Percentiles rank a stretch among this genome's conserved stretches.
Evolutionary conservation across 2,329 filamentous ascomycete species (phyloP).

Genomic region (Epichloe amarillans): DNA sequence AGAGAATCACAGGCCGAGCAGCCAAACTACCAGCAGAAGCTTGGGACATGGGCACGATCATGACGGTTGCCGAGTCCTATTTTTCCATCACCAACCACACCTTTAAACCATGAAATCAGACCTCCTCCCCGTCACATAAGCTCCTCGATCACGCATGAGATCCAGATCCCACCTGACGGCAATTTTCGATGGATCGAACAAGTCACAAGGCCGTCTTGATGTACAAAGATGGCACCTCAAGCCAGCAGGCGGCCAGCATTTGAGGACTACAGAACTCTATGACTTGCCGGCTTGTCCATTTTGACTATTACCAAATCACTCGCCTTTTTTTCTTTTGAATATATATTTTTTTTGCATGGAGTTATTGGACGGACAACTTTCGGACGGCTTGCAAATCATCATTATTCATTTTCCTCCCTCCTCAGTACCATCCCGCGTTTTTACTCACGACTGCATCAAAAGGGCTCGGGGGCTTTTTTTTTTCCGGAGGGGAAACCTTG

Average conservation of each 20-base stretch:
- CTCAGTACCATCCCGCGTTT: background rate
- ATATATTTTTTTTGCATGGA: background rate
- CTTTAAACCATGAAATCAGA: background rate
- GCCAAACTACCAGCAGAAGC: background rate
- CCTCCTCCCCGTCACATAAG: background rate
- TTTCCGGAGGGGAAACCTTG: background rate
- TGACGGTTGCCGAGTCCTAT: background rate
- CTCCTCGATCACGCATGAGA: background rate
- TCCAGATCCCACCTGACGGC: background rate
- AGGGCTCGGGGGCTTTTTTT: background rate
- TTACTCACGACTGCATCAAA: constrained; percentile 3
- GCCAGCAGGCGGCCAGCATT: background rate
- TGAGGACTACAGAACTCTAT: background rate
- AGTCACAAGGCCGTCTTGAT: background rate
- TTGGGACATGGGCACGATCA: background rate
- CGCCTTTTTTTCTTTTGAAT: background rate
- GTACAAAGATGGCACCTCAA: background rate
- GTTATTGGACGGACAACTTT: background rate
- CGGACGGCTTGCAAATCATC: background rate
- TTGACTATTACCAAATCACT: background rate
- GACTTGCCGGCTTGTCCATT: background rate
- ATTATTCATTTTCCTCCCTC: background rate
- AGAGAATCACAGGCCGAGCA: constrained; percentile 9
- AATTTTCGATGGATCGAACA: background rate
- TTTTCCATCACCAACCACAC: background rate